Percentiles rank a stretch among this genome's conserved stretches.
Conservation (phyloP, 805 yeast genomes). For the Saturnispora sanitii region DNA sequence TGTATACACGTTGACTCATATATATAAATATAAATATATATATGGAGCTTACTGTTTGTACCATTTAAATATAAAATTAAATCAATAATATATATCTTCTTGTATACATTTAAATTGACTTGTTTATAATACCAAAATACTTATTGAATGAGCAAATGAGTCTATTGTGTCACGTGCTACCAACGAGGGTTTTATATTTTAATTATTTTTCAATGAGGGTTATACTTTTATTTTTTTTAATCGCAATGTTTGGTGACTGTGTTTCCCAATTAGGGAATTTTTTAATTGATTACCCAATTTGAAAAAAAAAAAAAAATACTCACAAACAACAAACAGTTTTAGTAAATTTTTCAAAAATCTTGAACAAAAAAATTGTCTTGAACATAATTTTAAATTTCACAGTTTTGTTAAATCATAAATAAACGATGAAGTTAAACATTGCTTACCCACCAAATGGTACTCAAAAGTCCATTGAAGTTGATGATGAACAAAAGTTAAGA, state of each 20-base stretch:
- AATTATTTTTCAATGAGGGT: background rate
- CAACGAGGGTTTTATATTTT: background rate
- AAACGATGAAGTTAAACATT: constrained; percentile 71
- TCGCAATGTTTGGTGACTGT: constrained; percentile 1
- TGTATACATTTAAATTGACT: too few species aligned
- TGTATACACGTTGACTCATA: too few species aligned
- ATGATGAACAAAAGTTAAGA: constrained; percentile 98
- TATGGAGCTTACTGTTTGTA: too few species aligned
- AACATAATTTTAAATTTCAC: constrained; percentile 1
- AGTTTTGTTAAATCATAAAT: background rate
- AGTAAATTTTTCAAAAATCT: too few species aligned
- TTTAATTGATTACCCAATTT: background rate
- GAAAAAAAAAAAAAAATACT: too few species aligned
- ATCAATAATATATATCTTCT: too few species aligned
- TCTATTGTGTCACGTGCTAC: constrained; percentile 4
- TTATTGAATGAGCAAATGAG: too few species aligned
- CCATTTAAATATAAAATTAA: too few species aligned
- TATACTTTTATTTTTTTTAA: background rate
- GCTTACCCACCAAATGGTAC: constrained; percentile 99
- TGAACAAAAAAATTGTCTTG: too few species aligned
- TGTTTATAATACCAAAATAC: too few species aligned
- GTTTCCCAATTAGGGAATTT: background rate
- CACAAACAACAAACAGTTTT: too few species aligned
- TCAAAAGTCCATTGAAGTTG: constrained; percentile 95
- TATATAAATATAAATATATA: too few species aligned